Evolutionary conservation across 129 eudicot genomes (phyloP).

Genomic region (Centrapalus pauciflorus): DNA sequence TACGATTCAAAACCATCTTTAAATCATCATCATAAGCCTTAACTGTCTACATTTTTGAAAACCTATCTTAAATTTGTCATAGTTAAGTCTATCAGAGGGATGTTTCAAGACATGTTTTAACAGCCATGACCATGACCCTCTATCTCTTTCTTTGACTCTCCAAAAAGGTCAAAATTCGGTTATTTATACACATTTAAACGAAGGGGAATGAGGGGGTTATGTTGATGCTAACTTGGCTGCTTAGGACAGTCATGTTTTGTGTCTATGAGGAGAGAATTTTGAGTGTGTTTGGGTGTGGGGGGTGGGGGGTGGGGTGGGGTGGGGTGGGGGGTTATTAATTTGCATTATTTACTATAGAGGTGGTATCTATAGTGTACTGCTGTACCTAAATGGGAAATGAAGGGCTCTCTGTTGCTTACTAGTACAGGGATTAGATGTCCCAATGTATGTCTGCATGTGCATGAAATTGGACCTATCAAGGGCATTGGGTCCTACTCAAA

Average conservation of each 20-base stretch:
- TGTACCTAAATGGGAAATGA: slow-evolving; percentile 21
- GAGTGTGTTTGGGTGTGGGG: neutral
- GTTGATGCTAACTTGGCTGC: slow-evolving; percentile 8
- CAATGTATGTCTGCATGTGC: slow-evolving; percentile 38
- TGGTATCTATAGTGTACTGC: slow-evolving; percentile 18
- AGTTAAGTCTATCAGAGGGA: no score
- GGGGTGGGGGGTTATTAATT: neutral
- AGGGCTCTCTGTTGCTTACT: slow-evolving; percentile 13
- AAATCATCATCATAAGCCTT: no score
- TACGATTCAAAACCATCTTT: no score
- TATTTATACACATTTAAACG: neutral
- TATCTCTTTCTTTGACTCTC: neutral
- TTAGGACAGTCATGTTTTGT: slow-evolving; percentile 1
- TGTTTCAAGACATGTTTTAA: no score
- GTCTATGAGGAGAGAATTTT: slow-evolving; percentile 1
- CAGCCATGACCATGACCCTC: no score
- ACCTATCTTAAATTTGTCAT: no score
- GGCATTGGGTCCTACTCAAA: slow-evolving; percentile 30
- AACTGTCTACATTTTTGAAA: no score
- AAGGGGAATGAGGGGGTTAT: slow-evolving; percentile 3
- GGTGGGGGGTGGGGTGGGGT: neutral
- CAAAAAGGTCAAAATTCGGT: neutral
- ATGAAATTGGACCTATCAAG: slow-evolving; percentile 36
- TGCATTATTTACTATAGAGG: slow-evolving; percentile 22
- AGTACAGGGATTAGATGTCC: slow-evolving; percentile 29